Evolutionary conservation across 78 protist species (phyloP).

Genomic region (Mastigamoeba balamuthi): DNA sequence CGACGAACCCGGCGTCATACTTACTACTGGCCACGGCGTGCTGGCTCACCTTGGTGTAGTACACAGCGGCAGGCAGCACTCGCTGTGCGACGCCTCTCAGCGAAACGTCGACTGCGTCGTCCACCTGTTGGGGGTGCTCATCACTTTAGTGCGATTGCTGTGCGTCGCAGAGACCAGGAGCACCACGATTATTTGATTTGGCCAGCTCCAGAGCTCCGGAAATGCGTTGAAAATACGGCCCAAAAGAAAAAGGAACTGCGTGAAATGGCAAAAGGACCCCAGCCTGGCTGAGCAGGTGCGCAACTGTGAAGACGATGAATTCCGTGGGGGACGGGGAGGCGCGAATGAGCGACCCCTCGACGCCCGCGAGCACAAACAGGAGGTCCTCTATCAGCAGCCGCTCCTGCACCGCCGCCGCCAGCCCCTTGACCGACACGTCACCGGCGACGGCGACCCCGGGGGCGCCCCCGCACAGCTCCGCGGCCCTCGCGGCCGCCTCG

Average conservation of each 20-base stretch:
- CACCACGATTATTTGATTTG: neutral
- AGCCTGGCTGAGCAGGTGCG: neutral
- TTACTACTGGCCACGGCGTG: neutral
- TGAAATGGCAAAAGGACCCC: neutral
- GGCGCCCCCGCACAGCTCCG: too few species aligned
- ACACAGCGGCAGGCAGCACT: neutral
- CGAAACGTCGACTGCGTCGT: too few species aligned
- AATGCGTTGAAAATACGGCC: neutral
- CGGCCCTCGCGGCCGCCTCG: too few species aligned
- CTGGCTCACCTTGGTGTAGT: neutral
- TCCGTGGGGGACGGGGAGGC: neutral
- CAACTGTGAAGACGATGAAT: neutral
- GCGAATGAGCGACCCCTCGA: constrained; percentile 16
- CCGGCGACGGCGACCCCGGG: too few species aligned
- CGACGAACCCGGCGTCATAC: constrained; percentile 27
- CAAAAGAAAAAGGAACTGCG: neutral
- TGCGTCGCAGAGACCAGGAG: neutral
- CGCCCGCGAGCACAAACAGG: constrained; percentile 31
- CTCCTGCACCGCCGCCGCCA: constrained; percentile 13
- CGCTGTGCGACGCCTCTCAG: neutral
- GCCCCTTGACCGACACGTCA: too few species aligned
- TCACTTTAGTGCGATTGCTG: too few species aligned
- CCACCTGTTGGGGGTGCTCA: too few species aligned
- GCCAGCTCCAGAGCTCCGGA: neutral
- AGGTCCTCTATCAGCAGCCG: constrained; percentile 33